A percentile compares a stretch with the other conserved stretches of the same genome.
phyloP scores from a whole-genome alignment of 768 basidiomycete species.

The Phylloporus sp. region DNA sequence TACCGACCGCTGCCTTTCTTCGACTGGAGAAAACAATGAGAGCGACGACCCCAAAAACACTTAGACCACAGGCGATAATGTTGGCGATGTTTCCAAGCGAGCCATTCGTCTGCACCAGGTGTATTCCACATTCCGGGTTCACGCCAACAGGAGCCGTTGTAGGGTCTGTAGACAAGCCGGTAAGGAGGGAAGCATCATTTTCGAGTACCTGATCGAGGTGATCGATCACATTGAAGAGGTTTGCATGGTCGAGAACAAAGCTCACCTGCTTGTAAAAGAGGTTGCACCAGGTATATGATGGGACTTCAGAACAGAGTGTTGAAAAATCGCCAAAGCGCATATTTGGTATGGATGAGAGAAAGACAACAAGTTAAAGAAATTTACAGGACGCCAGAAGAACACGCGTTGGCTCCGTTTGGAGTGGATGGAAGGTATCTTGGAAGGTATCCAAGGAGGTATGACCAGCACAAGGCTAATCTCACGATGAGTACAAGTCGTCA shows the following conservation, averaged over 20 bases:
- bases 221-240: slow-evolving; percentile 14
- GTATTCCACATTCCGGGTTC: slow-evolving; percentile 77
- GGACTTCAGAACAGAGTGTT: slow-evolving; percentile 60
- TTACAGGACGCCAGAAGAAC: background rate
- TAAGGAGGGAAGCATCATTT: slow-evolving; percentile 32
- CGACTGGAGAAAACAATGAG: slow-evolving; percentile 58
- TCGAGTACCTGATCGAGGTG: slow-evolving; percentile 38
- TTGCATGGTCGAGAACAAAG: slow-evolving; percentile 11
- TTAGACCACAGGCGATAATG: slow-evolving; percentile 74
- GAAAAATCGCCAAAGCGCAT: slow-evolving; percentile 75
- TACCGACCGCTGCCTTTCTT: slow-evolving; percentile 86
- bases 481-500: slow-evolving; percentile 25
- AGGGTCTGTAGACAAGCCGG: slow-evolving; percentile 42
- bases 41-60: slow-evolving; percentile 53
- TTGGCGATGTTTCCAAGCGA: slow-evolving; percentile 84
- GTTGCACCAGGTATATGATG: slow-evolving; percentile 91
- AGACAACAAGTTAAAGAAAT: background rate
- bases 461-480: slow-evolving; percentile 14
- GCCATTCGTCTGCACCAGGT: slow-evolving; percentile 50
- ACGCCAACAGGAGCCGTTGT: slow-evolving; percentile 74
- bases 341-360: slow-evolving; percentile 4
- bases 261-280: slow-evolving; percentile 86
- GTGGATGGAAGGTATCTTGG: slow-evolving; percentile 10
- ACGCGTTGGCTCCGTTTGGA: slow-evolving; percentile 5
- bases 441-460: slow-evolving; percentile 18